phyloP scores from a whole-genome alignment of 805 yeast species.

The Yamadazyma ubonensis region DNA sequence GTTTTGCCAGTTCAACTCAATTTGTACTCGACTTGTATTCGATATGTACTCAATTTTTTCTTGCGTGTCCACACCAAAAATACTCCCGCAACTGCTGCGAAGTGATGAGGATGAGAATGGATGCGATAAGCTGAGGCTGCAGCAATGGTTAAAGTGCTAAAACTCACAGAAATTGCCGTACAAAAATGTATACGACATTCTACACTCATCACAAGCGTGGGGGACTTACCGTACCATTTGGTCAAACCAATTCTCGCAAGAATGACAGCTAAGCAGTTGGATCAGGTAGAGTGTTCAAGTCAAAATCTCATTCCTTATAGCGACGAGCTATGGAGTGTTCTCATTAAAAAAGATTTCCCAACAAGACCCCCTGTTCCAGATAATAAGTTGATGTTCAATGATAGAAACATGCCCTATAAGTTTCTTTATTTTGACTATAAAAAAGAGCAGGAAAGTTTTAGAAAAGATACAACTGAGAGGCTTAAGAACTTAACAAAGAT shows the following conservation, averaged over 20 bases:
- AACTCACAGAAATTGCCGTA: conserved; percentile 13
- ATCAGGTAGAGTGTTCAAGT: conserved; percentile 39
- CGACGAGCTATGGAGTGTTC: conserved; percentile 46
- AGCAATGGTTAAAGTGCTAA: background rate
- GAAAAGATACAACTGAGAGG: conserved; percentile 44
- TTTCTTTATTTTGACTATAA: conserved; percentile 39
- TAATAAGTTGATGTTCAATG: background rate
- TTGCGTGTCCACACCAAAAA: no score
- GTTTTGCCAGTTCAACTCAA: no score
- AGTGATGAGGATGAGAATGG: no score
- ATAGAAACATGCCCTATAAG: conserved; percentile 30
- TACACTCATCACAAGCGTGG: conserved; percentile 23
- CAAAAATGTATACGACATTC: conserved; percentile 21
- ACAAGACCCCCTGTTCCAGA: conserved; percentile 33
- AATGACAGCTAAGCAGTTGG: conserved; percentile 46
- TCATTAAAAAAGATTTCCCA: conserved; percentile 48
- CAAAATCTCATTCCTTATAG: conserved; percentile 42
- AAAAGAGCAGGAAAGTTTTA: conserved; percentile 42
- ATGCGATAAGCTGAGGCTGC: no score
- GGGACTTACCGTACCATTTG: conserved; percentile 42
- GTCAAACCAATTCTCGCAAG: conserved; percentile 46
- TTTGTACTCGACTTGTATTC: no score
- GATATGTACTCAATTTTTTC: no score
- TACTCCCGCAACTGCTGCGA: no score
- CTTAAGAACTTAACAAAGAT: conserved; percentile 42